Evolutionary conservation across 2,329 filamentous ascomycete species (phyloP).

Genomic region (Fusarium poae): DNA sequence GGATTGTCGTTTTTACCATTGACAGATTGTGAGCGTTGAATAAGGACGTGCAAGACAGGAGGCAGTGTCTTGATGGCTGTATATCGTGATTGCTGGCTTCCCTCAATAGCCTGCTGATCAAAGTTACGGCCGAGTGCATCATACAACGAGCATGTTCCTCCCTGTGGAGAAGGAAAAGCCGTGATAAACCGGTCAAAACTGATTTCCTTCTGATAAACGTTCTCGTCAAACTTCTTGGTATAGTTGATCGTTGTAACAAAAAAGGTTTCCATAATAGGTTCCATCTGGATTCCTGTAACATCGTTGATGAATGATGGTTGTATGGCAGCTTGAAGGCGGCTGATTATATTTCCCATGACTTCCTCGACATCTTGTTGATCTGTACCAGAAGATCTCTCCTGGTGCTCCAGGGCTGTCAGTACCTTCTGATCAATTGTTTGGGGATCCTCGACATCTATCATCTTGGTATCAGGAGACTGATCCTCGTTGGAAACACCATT

Average conservation of each 20-base stretch:
- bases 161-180: slow-evolving; percentile 67
- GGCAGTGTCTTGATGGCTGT: slow-evolving; percentile 81
- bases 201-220: slow-evolving; percentile 58
- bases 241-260: slow-evolving; percentile 73
- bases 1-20: slow-evolving; percentile 81
- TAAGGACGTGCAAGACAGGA: slow-evolving; percentile 88
- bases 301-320: slow-evolving; percentile 73
- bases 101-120: slow-evolving; percentile 80
- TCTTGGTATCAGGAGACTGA: slow-evolving; percentile 43
- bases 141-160: slow-evolving; percentile 75
- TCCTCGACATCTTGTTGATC: slow-evolving; percentile 96
- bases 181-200: slow-evolving; percentile 73
- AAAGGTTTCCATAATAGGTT: slow-evolving; percentile 80
- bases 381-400: slow-evolving; percentile 63
- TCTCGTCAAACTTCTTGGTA: slow-evolving; percentile 65
- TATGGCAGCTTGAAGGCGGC: slow-evolving; percentile 91
- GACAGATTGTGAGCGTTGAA: slow-evolving; percentile 84
- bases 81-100: slow-evolving; percentile 72
- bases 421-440: slow-evolving; percentile 62
- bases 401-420: slow-evolving; percentile 60
- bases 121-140: slow-evolving; percentile 88
- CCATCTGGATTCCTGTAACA: slow-evolving; percentile 79
- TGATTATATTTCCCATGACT: slow-evolving; percentile 92
- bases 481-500: neutral
- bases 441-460: slow-evolving; percentile 51